These are phyloP conservation scores for Uromyces viciae-fabae DNA, from an alignment of 1,284 basidiomycete genomes.

Conservation along the genomic window DNA sequence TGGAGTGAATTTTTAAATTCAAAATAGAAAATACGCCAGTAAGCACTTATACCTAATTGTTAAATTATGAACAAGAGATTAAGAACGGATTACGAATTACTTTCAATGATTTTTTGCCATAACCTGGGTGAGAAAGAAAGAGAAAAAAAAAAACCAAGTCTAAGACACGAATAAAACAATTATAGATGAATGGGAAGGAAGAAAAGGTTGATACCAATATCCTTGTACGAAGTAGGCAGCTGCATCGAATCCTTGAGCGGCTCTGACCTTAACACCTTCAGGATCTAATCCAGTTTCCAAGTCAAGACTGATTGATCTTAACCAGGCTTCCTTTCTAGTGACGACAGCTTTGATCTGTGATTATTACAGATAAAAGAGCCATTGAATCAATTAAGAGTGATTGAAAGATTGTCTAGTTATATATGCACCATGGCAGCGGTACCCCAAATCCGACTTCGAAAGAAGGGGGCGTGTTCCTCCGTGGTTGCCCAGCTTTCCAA, in stretches of 20 bases:
- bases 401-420: neutral
- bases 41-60: conserved; percentile 47
- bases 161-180: too few species aligned
- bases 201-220: conserved; percentile 45
- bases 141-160: too few species aligned
- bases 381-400: neutral
- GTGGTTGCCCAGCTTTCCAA: conserved; percentile 80
- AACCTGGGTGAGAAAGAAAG: conserved; percentile 46
- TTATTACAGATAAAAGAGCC: too few species aligned
- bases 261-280: conserved; percentile 78
- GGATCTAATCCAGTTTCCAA: conserved; percentile 84
- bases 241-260: conserved; percentile 72
- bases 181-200: neutral
- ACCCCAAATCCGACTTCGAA: conserved; percentile 81
- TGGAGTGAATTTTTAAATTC: conserved; percentile 52
- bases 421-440: conserved; percentile 57
- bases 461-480: conserved; percentile 72
- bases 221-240: conserved; percentile 84
- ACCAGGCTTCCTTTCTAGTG: conserved; percentile 82
- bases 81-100: conserved; percentile 42
- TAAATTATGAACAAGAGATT: neutral
- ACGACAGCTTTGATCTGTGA: conserved; percentile 75
- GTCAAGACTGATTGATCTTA: conserved; percentile 83
- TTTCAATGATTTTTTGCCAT: conserved; percentile 51
- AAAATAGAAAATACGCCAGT: too few species aligned